A percentile compares a stretch with the other conserved stretches of the same genome.
Evolutionary conservation across 495 filamentous ascomycete species (phyloP).

Genomic region (Aspergillus olivimuriae): DNA sequence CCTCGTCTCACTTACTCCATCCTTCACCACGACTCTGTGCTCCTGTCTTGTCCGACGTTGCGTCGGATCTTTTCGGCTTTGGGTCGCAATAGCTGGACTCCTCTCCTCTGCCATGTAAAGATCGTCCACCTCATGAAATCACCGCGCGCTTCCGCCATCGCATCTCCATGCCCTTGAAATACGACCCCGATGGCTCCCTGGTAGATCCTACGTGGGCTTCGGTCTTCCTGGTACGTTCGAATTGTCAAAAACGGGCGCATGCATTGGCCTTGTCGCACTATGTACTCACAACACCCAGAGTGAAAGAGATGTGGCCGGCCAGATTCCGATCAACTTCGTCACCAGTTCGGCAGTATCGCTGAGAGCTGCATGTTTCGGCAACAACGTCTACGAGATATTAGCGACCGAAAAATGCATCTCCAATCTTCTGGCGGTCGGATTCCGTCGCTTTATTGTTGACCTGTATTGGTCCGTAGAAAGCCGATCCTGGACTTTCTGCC

Average conservation of each 20-base stretch:
- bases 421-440: conserved; percentile 55
- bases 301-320: conserved; percentile 53
- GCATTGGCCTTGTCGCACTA: not conserved
- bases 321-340: conserved; percentile 57
- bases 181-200: conserved; percentile 25
- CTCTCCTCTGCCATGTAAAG: not conserved
- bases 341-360: conserved; percentile 49
- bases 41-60: too few species aligned
- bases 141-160: conserved; percentile 1
- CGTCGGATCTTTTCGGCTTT: too few species aligned
- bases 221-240: conserved; percentile 32
- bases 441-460: conserved; percentile 53
- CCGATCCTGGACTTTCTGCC: conserved; percentile 54
- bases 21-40: too few species aligned
- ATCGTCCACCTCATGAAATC: not conserved
- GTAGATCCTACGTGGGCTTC: conserved; percentile 30
- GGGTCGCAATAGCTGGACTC: not conserved
- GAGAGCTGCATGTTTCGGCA: conserved; percentile 51
- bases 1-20: not conserved
- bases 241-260: not conserved
- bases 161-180: conserved; percentile 27
- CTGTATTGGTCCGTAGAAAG: conserved; percentile 55
- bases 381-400: conserved; percentile 41
- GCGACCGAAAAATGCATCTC: conserved; percentile 49
- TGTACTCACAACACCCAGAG: conserved; percentile 33